phyloP scores from a whole-genome alignment of 176 grass and related monocot genomes.

The Ensete ventricosum region DNA sequence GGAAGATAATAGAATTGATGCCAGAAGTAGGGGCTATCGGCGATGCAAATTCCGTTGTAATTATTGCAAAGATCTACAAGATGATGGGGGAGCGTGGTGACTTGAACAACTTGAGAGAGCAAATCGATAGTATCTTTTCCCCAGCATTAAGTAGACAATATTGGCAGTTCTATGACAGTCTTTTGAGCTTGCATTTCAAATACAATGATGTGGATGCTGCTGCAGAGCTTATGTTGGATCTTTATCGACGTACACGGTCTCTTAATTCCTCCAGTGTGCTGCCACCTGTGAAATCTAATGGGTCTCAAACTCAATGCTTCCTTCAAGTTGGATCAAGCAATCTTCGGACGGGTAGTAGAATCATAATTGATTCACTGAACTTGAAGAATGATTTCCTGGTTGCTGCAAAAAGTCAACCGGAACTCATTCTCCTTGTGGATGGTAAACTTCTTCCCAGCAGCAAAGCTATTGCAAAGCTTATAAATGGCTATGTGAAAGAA shows the following conservation, averaged over 20 bases:
- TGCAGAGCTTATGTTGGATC: slow-evolving; percentile 46
- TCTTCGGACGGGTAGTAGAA: slow-evolving; percentile 51
- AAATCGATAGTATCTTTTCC: slow-evolving; percentile 32
- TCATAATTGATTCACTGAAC: slow-evolving; percentile 53
- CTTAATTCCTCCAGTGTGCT: slow-evolving; percentile 4
- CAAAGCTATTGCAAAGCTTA: slow-evolving; percentile 72
- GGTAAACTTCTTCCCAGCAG: slow-evolving; percentile 44
- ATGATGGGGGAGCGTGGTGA: slow-evolving; percentile 65
- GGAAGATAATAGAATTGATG: slow-evolving; percentile 67
- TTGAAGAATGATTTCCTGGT: slow-evolving; percentile 45
- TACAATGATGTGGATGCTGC: slow-evolving; percentile 70
- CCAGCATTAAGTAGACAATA: slow-evolving; percentile 36
- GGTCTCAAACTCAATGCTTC: slow-evolving; percentile 32
- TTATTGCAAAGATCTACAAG: slow-evolving; percentile 40
- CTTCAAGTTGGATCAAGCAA: slow-evolving; percentile 70
- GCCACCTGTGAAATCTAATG: not conserved
- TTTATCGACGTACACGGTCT: slow-evolving; percentile 37
- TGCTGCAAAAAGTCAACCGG: slow-evolving; percentile 20
- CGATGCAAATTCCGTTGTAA: slow-evolving; percentile 50
- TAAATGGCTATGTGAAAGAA: slow-evolving; percentile 48
- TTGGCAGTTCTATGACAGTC: slow-evolving; percentile 60
- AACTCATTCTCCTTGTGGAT: slow-evolving; percentile 38
- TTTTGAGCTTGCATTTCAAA: slow-evolving; percentile 72
- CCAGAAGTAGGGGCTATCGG: slow-evolving; percentile 39
- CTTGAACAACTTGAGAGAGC: slow-evolving; percentile 54